phyloP scores from a whole-genome alignment of 371 early-diverging fungal genomes.

The Lichtheimia corymbifera region DNA sequence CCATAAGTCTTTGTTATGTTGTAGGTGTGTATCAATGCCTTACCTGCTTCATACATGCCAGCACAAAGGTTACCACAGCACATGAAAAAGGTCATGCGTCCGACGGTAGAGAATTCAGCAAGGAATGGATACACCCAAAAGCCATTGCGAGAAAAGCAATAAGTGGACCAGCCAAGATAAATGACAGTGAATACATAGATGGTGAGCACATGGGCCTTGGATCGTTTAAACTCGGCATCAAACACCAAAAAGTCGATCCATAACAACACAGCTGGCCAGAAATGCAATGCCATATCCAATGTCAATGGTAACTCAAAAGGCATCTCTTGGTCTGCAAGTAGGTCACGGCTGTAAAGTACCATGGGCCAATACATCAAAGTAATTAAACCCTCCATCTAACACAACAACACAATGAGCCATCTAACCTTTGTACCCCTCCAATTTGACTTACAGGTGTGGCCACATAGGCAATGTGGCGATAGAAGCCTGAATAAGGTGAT shows the following conservation, averaged over 20 bases:
- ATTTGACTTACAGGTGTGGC: conserved; percentile 18
- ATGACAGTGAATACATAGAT: conserved; percentile 21
- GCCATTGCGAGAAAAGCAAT: conserved; percentile 23
- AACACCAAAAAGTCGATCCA: conserved; percentile 29
- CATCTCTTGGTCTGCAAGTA: conserved; percentile 17
- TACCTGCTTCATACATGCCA: conserved; percentile 29
- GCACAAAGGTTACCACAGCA: conserved; percentile 21
- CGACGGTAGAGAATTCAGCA: conserved; percentile 13
- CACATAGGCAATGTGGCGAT: conserved; percentile 13
- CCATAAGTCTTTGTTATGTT: neutral
- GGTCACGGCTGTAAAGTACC: conserved; percentile 16
- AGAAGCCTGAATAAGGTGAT: conserved; percentile 2
- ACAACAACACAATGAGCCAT: neutral
- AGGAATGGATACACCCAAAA: conserved; percentile 32
- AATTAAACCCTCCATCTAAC: conserved; percentile 31
- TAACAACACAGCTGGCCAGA: conserved; percentile 28
- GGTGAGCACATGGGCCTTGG: conserved; percentile 14
- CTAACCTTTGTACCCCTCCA: neutral
- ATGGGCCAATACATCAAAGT: conserved; percentile 29
- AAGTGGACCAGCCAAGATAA: conserved; percentile 23
- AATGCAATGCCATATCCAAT: conserved; percentile 25
- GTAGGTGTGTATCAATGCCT: neutral
- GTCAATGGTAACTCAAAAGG: conserved; percentile 20
- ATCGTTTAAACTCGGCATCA: conserved; percentile 21
- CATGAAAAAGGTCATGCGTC: conserved; percentile 19